These are phyloP conservation scores for Spathaspora arborariae DNA, from an alignment of 805 yeast species.

Conservation along the genomic window DNA sequence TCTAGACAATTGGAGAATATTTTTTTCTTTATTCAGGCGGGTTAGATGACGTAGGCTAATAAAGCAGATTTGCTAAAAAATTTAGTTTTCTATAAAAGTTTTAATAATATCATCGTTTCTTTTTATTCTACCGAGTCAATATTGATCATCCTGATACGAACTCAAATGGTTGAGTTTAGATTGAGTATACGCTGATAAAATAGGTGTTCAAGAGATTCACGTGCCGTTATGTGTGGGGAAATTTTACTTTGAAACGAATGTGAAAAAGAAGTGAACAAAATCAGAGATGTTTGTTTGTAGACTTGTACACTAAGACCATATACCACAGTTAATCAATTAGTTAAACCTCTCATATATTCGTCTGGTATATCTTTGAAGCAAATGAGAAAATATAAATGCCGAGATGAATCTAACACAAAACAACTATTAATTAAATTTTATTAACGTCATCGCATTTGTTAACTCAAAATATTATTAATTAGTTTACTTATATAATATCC, in stretches of 20 bases:
- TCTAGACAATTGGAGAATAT: background rate
- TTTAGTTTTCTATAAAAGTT: background rate
- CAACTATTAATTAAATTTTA: background rate
- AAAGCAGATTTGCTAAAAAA: background rate
- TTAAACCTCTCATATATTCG: no score
- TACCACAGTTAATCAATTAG: no score
- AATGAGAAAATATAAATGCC: background rate
- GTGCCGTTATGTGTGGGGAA: no score
- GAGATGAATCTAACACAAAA: background rate
- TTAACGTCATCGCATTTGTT: background rate
- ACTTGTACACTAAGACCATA: no score
- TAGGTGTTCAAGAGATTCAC: no score
- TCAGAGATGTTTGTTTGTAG: no score
- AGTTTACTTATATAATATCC: no score
- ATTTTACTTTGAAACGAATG: no score
- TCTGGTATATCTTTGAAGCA: no score
- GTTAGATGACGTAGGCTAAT: background rate
- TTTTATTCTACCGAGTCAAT: background rate
- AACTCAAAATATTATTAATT: no score
- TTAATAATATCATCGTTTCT: background rate
- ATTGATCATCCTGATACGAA: background rate
- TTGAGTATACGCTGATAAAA: background rate
- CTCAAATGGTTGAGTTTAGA: background rate
- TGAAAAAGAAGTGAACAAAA: no score
- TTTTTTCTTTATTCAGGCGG: background rate